Evolutionary conservation across 2,329 filamentous ascomycete species (phyloP), one percentile per base, ranked within the genome.

Genomic region (Microsporum canis): DNA sequence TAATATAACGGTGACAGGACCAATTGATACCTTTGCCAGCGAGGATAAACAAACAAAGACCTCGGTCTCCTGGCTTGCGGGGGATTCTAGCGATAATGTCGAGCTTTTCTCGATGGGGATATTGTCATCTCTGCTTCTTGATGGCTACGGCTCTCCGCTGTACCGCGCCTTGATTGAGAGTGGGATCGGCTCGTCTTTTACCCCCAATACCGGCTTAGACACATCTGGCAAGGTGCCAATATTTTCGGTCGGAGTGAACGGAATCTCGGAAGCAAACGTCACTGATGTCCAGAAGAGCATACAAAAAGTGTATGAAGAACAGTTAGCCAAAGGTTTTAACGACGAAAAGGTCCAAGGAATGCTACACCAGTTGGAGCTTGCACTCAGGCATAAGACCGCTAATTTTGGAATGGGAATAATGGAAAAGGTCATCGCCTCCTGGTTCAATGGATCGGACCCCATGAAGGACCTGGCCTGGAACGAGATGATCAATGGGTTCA

Each of bases 401-500:
- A 91, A 88, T 69, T 99, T 99, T 70, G 94, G 94, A 12, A 89
- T 96, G 80, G 86, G 87, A 17, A 83, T 97, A 59, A 84, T 99
- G 74, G 89, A 96, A 67, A 85, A 92, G 47, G 80, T 96, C 5
- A 89, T 95, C 71, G 88, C 90, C 1, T 87, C 88, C 62, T 99
- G 94, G 94, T 97, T 99, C 75, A 95, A 94, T 61, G 94, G 92
- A 3, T 85, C 91, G 2, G 89, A 97, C 71, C 92, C 94, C 0
- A 95, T 97, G 74, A 86, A 95, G 66, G 86, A 89, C 10, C 78
- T 99, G 39, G 88, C 90, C 1, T 97, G 91, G 90, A 94, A 96
- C 68, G 88, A 94, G 49, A 90, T 89, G 0, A 86, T 97, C 2
- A 79, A 86, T 31, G 85, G 85, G 4, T 99, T 99, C 75, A 88